Evolutionary conservation across 177 flowering plant species (phyloP).

Genomic region (Vitis hybrid): DNA sequence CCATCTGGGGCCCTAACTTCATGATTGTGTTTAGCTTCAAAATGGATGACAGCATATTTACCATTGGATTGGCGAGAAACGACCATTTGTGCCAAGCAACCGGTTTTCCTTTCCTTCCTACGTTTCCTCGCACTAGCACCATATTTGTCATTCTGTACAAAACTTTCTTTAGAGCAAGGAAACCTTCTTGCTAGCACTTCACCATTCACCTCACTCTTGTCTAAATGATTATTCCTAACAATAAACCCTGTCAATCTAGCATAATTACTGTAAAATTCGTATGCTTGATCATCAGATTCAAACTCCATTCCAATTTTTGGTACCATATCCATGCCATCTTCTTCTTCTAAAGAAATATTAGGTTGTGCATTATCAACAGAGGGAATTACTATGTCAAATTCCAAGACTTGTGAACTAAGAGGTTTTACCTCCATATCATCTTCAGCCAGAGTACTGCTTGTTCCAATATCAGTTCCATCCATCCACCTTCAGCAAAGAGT

Average conservation of each 20-base stretch:
- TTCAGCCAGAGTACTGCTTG: too few species aligned
- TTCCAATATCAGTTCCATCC: too few species aligned
- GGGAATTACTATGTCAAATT: too few species aligned
- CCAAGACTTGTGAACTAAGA: too few species aligned
- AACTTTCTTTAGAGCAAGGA: slow-evolving; percentile 36
- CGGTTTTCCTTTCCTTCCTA: slow-evolving; percentile 36
- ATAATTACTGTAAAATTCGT: slow-evolving; percentile 33
- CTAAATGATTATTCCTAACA: slow-evolving; percentile 34
- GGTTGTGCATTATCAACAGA: neutral
- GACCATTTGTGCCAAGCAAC: slow-evolving; percentile 41
- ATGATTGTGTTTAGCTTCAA: slow-evolving; percentile 39
- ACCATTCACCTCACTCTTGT: slow-evolving; percentile 35
- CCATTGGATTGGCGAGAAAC: slow-evolving; percentile 33
- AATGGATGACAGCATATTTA: slow-evolving; percentile 29
- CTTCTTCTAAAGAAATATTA: slow-evolving; percentile 15
- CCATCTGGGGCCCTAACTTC: slow-evolving; percentile 18
- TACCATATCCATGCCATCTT: slow-evolving; percentile 8
- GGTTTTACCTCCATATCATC: too few species aligned
- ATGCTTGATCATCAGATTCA: slow-evolving; percentile 38
- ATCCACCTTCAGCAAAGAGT: too few species aligned
- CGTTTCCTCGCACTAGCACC: slow-evolving; percentile 32
- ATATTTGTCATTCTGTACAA: slow-evolving; percentile 30
- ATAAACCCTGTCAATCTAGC: slow-evolving; percentile 37
- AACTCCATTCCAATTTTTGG: slow-evolving; percentile 31
- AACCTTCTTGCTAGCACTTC: slow-evolving; percentile 37